These are phyloP conservation scores for Persicaria tinctoria DNA, from an alignment of 148 eudicot species.

Conservation along the genomic window DNA sequence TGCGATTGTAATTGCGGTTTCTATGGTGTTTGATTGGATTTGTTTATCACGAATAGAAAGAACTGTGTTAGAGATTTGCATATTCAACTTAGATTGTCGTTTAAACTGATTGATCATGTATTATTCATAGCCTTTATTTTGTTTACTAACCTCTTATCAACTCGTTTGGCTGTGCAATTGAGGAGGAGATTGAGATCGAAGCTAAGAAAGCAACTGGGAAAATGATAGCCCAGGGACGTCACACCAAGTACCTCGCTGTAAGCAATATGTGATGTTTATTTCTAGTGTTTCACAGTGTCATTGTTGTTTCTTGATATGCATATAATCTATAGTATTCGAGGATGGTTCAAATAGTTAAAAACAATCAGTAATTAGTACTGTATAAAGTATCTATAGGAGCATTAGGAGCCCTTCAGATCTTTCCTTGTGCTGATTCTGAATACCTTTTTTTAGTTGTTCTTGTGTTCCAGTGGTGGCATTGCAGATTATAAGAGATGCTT, in stretches of 20 bases:
- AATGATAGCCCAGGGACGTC: constrained; percentile 73
- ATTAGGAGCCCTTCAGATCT: neutral
- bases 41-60: neutral
- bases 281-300: too few species aligned
- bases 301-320: too few species aligned
- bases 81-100: neutral
- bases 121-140: neutral
- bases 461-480: neutral
- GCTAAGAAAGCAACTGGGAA: constrained; percentile 61
- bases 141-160: neutral
- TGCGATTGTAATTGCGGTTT: too few species aligned
- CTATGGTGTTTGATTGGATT: too few species aligned
- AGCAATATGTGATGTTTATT: constrained; percentile 25
- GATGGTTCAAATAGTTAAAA: too few species aligned
- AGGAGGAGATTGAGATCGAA: constrained; percentile 87
- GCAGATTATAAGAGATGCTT: neutral
- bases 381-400: neutral
- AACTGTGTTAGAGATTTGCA: neutral
- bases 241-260: constrained; percentile 68
- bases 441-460: neutral
- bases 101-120: neutral
- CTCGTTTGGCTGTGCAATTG: constrained; percentile 8
- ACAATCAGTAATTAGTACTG: neutral
- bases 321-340: too few species aligned
- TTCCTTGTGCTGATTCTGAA: neutral